Conservation (phyloP, 2,329 filamentous ascomycete genomes). For the Cladorrhinum sp. region DNA sequence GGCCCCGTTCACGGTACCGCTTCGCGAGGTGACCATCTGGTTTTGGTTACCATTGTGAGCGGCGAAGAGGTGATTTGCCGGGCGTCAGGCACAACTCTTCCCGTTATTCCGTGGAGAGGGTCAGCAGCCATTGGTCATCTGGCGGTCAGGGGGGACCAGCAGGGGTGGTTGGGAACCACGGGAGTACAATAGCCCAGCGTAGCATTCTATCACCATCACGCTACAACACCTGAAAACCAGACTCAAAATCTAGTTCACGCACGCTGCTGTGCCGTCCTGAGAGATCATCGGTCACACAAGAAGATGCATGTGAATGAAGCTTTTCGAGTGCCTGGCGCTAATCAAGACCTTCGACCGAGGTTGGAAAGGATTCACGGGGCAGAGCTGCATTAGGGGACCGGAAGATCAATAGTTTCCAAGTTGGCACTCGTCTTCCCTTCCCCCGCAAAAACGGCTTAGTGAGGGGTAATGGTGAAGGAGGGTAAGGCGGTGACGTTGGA, state of each 20-base stretch:
- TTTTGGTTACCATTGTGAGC: conserved; percentile 11
- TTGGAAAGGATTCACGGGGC: background rate
- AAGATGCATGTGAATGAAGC: background rate
- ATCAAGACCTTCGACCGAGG: background rate
- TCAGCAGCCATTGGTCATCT: conserved; percentile 2
- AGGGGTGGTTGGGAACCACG: background rate
- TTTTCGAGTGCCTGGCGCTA: background rate
- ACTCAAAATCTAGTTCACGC: background rate
- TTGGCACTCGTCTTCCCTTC: background rate
- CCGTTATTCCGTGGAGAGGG: background rate
- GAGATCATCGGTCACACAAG: background rate
- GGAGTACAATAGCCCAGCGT: background rate
- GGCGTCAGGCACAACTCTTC: conserved; percentile 1
- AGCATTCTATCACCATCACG: background rate
- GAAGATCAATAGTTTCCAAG: background rate
- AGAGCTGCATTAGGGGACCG: background rate
- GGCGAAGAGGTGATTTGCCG: conserved; percentile 1
- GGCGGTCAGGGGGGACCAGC: background rate
- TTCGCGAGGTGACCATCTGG: conserved; percentile 7
- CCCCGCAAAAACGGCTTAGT: background rate
- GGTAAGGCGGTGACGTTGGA: background rate
- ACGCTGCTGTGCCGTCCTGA: background rate
- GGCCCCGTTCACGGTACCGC: conserved; percentile 8
- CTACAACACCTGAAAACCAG: background rate
- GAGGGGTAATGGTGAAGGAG: background rate